Evolutionary conservation across 169 alveolate genomes (phyloP).

Genomic region (Plasmodium knowlesi): DNA sequence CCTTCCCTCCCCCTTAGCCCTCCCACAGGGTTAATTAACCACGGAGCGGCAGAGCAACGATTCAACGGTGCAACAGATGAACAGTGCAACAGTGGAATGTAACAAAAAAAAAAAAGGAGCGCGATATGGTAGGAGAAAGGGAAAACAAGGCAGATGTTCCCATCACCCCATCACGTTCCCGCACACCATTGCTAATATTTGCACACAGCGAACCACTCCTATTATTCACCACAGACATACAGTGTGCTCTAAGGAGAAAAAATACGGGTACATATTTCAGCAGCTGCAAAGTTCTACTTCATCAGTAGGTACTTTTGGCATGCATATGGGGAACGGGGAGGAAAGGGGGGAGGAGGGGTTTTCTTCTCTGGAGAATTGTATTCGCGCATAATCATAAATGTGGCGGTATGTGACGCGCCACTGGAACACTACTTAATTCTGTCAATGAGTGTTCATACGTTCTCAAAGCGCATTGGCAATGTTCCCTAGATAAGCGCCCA

Average conservation of each 20-base stretch:
- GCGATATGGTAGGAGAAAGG: background rate
- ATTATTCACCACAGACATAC: background rate
- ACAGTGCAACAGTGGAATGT: background rate
- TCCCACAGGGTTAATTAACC: background rate
- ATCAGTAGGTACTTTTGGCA: background rate
- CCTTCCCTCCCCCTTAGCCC: background rate
- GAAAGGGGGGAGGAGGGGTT: background rate
- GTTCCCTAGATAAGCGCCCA: background rate
- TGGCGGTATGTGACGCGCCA: background rate
- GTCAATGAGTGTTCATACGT: background rate
- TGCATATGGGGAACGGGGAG: background rate
- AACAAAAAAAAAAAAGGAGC: background rate
- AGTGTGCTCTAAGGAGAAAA: background rate
- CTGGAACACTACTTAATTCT: background rate
- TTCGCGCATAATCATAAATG: background rate
- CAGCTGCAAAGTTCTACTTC: background rate
- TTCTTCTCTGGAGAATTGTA: background rate
- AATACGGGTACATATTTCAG: background rate
- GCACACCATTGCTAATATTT: background rate
- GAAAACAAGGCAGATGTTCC: background rate
- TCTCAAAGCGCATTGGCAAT: background rate
- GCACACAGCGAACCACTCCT: background rate
- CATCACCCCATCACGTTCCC: background rate
- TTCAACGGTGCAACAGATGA: no score
- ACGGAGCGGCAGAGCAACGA: background rate